Percentiles rank a stretch among this genome's conserved stretches.
These are phyloP conservation scores for Chalaropsis ovoidea DNA, from an alignment of 2,329 filamentous ascomycete genomes.

Conservation along the genomic window DNA sequence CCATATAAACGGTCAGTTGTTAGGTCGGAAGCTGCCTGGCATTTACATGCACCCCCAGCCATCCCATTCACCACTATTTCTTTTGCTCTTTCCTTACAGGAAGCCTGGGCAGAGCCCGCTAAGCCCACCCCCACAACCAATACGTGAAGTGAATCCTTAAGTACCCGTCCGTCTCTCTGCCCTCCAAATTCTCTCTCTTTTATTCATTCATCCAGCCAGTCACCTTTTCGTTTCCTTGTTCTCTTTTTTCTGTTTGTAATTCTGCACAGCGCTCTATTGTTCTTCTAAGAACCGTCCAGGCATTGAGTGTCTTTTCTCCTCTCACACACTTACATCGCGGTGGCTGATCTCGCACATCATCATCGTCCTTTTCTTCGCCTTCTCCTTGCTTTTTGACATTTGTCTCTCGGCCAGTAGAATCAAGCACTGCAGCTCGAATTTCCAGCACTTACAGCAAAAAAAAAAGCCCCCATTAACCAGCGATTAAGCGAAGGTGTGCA, in stretches of 20 bases:
- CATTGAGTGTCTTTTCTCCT: neutral
- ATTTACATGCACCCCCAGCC: conserved; percentile 4
- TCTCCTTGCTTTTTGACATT: neutral
- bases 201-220: neutral
- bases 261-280: neutral
- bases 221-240: neutral
- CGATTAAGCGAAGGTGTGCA: conserved; percentile 6
- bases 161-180: conserved; percentile 7
- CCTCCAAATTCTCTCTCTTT: neutral
- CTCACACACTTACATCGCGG: neutral
- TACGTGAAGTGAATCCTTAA: conserved; percentile 1
- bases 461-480: neutral
- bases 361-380: neutral
- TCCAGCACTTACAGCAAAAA: conserved; percentile 13
- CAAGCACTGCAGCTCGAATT: neutral
- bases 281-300: neutral
- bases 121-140: conserved; percentile 7
- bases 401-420: conserved; percentile 16
- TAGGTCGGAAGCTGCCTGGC: neutral
- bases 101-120: neutral
- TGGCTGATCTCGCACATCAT: neutral
- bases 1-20: neutral
- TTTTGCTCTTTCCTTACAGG: neutral
- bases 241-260: neutral
- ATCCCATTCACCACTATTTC: neutral